Conservation (phyloP, 1,139 yeast genomes). For the Geotrichum restrictum region DNA sequence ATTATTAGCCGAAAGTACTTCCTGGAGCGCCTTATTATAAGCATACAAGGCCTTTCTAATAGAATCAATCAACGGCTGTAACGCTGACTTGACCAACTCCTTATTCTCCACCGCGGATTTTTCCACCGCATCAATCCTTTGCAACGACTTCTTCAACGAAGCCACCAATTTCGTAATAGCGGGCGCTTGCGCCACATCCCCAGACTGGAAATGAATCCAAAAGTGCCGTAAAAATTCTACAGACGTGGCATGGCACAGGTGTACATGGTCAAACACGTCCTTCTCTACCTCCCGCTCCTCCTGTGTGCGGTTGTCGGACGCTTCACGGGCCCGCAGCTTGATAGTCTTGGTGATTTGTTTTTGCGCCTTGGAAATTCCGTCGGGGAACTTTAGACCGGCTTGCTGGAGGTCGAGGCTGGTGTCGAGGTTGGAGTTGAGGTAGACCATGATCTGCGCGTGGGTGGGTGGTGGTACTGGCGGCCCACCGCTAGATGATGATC, state of each 20-base stretch:
- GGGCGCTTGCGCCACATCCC: constrained; percentile 50
- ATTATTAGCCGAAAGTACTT: background rate
- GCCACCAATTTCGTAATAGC: constrained; percentile 47
- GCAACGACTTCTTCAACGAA: constrained; percentile 48
- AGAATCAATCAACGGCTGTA: constrained; percentile 19
- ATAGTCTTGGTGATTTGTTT: constrained; percentile 28
- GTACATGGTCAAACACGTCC: constrained; percentile 30
- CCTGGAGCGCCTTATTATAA: constrained; percentile 20
- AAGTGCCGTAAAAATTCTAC: constrained; percentile 68
- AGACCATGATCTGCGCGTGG: constrained; percentile 21
- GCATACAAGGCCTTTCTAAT: constrained; percentile 20
- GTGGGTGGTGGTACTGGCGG: constrained; percentile 19
- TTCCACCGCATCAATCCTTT: constrained; percentile 43
- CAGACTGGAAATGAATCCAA: constrained; percentile 60
- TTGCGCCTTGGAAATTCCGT: constrained; percentile 27
- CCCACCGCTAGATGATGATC: no score
- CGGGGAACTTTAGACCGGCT: constrained; percentile 24
- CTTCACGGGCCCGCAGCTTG: constrained; percentile 28
- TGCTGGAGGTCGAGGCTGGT: constrained; percentile 26
- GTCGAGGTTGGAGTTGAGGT: constrained; percentile 27
- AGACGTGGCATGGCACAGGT: constrained; percentile 58
- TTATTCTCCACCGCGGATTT: constrained; percentile 27
- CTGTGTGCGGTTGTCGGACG: constrained; percentile 19
- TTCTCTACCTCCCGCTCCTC: constrained; percentile 24
- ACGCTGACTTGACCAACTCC: constrained; percentile 16